These are phyloP conservation scores for Tetraselmis striata DNA, from an alignment of 139 green algal genomes.

Conservation along the genomic window DNA sequence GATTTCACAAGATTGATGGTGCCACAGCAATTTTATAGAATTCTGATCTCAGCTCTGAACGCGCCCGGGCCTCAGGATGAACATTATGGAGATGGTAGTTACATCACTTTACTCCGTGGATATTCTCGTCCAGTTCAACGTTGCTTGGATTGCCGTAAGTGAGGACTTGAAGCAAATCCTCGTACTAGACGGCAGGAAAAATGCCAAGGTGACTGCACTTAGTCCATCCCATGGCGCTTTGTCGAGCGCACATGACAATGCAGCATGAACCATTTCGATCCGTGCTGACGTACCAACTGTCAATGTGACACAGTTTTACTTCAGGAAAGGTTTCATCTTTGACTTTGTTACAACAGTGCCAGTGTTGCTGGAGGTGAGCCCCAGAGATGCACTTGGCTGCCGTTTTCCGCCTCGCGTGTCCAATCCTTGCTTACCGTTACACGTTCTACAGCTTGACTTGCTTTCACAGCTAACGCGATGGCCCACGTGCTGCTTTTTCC, in stretches of 20 bases:
- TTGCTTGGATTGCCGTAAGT: not conserved
- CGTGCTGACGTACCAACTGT: too few species aligned
- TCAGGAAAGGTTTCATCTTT: not conserved
- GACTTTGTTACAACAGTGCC: not conserved
- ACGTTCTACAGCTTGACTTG: too few species aligned
- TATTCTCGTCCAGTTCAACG: not conserved
- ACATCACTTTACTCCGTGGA: not conserved
- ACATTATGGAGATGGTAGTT: not conserved
- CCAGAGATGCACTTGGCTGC: too few species aligned
- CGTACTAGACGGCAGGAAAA: not conserved
- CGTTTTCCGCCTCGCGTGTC: too few species aligned
- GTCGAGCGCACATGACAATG: not conserved
- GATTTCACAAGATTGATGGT: not conserved
- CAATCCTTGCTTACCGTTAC: too few species aligned
- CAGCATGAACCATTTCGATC: too few species aligned
- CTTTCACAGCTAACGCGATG: too few species aligned
- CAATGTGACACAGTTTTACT: not conserved
- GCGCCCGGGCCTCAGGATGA: not conserved
- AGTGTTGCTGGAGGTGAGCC: not conserved
- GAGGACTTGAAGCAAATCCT: not conserved
- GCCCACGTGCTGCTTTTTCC: too few species aligned
- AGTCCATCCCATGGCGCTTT: not conserved
- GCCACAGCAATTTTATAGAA: not conserved
- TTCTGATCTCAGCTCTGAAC: not conserved
- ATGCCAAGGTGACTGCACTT: not conserved